A percentile compares a stretch with the other conserved stretches of the same genome.
Evolutionary conservation across 768 basidiomycete genomes (phyloP).

Genomic region (Boletus subcaerulescens): DNA sequence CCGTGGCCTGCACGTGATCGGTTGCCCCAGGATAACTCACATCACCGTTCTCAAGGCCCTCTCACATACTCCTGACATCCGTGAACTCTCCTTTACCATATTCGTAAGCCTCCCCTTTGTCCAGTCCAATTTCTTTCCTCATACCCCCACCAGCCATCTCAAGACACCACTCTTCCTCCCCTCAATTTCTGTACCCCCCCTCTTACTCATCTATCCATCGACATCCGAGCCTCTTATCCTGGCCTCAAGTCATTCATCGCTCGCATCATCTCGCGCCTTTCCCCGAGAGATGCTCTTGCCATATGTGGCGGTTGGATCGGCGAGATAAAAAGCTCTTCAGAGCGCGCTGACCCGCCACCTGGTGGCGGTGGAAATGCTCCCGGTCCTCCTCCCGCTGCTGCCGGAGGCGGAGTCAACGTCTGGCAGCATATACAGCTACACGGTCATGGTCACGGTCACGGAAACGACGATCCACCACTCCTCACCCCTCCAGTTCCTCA

Average conservation of each 20-base stretch:
- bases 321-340: conserved; percentile 29
- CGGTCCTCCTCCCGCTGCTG: background rate
- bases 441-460: background rate
- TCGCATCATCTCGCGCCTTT: conserved; percentile 21
- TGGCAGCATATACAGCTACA: conserved; percentile 3
- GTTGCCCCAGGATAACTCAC: conserved; percentile 59
- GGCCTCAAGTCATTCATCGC: conserved; percentile 16
- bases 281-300: conserved; percentile 31
- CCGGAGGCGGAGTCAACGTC: background rate
- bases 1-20: conserved; percentile 56
- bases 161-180: conserved; percentile 7
- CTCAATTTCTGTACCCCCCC: conserved; percentile 31
- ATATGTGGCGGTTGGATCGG: conserved; percentile 32
- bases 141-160: conserved; percentile 9
- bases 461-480: conserved; percentile 12
- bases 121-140: background rate
- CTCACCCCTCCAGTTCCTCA: conserved; percentile 4
- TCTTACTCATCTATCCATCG: conserved; percentile 53
- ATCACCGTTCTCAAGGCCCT: conserved; percentile 41
- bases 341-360: conserved; percentile 6
- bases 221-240: conserved; percentile 38
- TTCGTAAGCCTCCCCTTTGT: conserved; percentile 40
- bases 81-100: conserved; percentile 59
- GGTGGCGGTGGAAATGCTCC: background rate
- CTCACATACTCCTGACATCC: conserved; percentile 50